Percentiles rank a stretch among this genome's conserved stretches.
phyloP scores from a whole-genome alignment of 805 yeast species.

The Blastobotrys chiropterorum region DNA sequence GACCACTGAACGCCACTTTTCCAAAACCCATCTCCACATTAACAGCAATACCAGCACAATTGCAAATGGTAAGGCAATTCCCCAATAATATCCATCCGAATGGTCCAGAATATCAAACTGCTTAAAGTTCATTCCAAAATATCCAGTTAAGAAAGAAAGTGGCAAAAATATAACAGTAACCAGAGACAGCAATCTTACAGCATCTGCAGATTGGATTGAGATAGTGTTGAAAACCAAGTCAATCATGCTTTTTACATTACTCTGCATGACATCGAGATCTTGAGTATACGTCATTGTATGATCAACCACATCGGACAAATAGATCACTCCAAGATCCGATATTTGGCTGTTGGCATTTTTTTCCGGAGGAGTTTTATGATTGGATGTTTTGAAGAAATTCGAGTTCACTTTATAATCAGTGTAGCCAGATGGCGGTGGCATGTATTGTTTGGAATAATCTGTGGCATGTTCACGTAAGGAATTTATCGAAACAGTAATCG shows the following conservation, averaged over 20 bases:
- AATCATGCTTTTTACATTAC: conserved; percentile 45
- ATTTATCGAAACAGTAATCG: conserved; percentile 42
- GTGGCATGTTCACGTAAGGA: conserved; percentile 37
- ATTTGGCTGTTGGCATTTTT: conserved; percentile 18
- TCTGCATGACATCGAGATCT: conserved; percentile 49
- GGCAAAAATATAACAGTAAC: conserved; percentile 57
- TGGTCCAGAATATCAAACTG: conserved; percentile 36
- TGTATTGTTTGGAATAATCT: not conserved
- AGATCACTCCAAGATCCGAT: conserved; percentile 41
- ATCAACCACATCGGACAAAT: conserved; percentile 51
- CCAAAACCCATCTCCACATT: conserved; percentile 25
- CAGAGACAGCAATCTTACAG: conserved; percentile 48
- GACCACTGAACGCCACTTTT: conserved; percentile 8
- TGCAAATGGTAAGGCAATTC: conserved; percentile 37
- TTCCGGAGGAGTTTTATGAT: not conserved
- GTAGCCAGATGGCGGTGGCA: not conserved
- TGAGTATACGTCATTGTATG: conserved; percentile 47
- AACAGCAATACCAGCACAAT: conserved; percentile 26
- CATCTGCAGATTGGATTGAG: conserved; percentile 47
- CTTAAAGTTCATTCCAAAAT: conserved; percentile 52
- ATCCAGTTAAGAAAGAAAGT: conserved; percentile 54
- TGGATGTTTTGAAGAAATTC: not conserved
- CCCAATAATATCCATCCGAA: conserved; percentile 43
- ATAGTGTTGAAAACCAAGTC: conserved; percentile 52
- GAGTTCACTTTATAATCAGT: not conserved